Percentiles rank a stretch among this genome's conserved stretches.
Evolutionary conservation across 2,329 filamentous ascomycete species (phyloP).

Genomic region (Chalaropsis thielavioides): DNA sequence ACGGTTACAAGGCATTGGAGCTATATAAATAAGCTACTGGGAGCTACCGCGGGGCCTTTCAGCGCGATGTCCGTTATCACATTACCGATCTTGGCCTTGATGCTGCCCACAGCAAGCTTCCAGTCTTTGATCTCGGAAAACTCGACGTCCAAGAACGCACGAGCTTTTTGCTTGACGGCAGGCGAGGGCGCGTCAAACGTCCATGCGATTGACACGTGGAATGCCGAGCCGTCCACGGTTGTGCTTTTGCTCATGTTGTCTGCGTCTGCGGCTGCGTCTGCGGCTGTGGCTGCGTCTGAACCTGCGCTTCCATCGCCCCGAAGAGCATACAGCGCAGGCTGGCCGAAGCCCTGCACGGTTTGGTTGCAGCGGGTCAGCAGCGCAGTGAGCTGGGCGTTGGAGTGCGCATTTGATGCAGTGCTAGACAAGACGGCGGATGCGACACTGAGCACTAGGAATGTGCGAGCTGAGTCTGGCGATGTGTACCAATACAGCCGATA

Average conservation of each 20-base stretch:
- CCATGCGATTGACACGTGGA: constrained; percentile 89
- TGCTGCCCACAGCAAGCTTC: constrained; percentile 39
- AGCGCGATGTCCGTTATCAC: constrained; percentile 40
- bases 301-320: constrained; percentile 16
- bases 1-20: too few species aligned
- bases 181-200: constrained; percentile 37
- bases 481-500: constrained; percentile 34
- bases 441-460: constrained; percentile 69
- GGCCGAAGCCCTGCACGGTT: constrained; percentile 42
- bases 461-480: constrained; percentile 49
- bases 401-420: not conserved
- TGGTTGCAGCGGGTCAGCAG: constrained; percentile 56
- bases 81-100: constrained; percentile 68
- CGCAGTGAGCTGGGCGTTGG: constrained; percentile 40
- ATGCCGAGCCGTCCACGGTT: constrained; percentile 34
- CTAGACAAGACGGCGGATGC: constrained; percentile 22
- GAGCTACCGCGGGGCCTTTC: not conserved
- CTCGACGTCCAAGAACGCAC: constrained; percentile 20
- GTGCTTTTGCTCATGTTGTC: not conserved
- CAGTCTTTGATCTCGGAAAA: constrained; percentile 27
- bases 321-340: constrained; percentile 54
- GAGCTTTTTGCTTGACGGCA: constrained; percentile 26
- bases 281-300: constrained; percentile 1
- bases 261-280: not conserved
- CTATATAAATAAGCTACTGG: not conserved